phyloP scores from a whole-genome alignment of 2,329 filamentous ascomycete genomes.

The Neonectria sp. region DNA sequence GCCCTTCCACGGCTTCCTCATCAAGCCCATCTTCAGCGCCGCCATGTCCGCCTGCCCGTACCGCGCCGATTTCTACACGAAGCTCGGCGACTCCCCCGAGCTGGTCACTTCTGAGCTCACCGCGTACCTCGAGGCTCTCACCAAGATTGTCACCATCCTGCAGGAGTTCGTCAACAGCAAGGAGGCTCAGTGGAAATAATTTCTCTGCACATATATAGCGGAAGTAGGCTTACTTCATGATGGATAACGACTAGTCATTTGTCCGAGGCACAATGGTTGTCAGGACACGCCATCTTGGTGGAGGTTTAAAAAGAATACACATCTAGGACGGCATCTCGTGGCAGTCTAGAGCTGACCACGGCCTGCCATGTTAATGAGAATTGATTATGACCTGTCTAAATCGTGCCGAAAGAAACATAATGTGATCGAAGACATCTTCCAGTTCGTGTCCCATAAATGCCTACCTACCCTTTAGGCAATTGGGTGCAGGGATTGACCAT shows the following conservation, averaged over 20 bases:
- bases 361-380: slow-evolving; percentile 8
- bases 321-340: slow-evolving; percentile 18
- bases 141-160: slow-evolving; percentile 84
- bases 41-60: slow-evolving; percentile 96
- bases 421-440: not conserved
- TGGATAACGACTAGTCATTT: slow-evolving; percentile 25
- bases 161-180: slow-evolving; percentile 70
- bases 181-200: slow-evolving; percentile 70
- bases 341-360: slow-evolving; percentile 17
- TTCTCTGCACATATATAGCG: slow-evolving; percentile 12
- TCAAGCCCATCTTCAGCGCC: slow-evolving; percentile 93
- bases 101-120: slow-evolving; percentile 77
- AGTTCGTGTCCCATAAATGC: not conserved
- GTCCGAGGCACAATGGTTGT: slow-evolving; percentile 30
- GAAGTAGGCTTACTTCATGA: slow-evolving; percentile 23
- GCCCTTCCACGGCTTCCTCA: slow-evolving; percentile 88
- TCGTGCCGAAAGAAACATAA: not conserved
- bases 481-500: not conserved
- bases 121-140: slow-evolving; percentile 82
- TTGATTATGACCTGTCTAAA: not conserved
- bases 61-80: slow-evolving; percentile 92
- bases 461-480: not conserved
- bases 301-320: slow-evolving; percentile 23
- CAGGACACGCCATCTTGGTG: slow-evolving; percentile 22
- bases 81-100: slow-evolving; percentile 79